phyloP scores from a whole-genome alignment of 108 stramenopile genomes.

The Nannochloropsis salina region DNA sequence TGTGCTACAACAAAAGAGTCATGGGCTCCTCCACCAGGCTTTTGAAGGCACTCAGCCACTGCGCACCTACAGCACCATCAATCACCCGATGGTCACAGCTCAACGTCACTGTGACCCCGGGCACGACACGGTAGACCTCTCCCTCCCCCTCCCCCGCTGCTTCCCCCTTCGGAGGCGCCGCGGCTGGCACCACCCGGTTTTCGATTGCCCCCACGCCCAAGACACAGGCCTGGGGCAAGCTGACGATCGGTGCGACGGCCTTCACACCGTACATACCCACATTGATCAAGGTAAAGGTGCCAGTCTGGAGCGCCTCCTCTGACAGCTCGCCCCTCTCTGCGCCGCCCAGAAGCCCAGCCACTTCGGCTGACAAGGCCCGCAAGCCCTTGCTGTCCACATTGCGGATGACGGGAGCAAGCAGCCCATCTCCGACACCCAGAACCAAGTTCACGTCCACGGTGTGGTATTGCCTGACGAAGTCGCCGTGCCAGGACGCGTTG shows the following conservation, averaged over 20 bases:
- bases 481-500: slow-evolving; percentile 76
- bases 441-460: slow-evolving; percentile 87
- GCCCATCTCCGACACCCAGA: slow-evolving; percentile 61
- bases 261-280: slow-evolving; percentile 96
- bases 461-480: slow-evolving; percentile 72
- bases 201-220: slow-evolving; percentile 87
- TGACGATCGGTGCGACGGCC: slow-evolving; percentile 85
- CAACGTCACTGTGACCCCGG: slow-evolving; percentile 82
- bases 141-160: no score
- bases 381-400: slow-evolving; percentile 61
- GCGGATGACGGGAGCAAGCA: slow-evolving; percentile 78
- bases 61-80: slow-evolving; percentile 94
- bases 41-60: slow-evolving; percentile 89
- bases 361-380: slow-evolving; percentile 35
- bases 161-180: slow-evolving; percentile 58
- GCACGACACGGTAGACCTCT: slow-evolving; percentile 70
- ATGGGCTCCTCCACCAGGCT: slow-evolving; percentile 77
- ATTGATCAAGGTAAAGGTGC: slow-evolving; percentile 84
- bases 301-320: slow-evolving; percentile 34
- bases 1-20: slow-evolving; percentile 34
- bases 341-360: slow-evolving; percentile 25
- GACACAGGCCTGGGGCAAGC: slow-evolving; percentile 86
- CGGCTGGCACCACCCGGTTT: slow-evolving; percentile 80
- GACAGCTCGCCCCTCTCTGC: background rate
- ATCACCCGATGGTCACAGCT: slow-evolving; percentile 95